Evolutionary conservation across 495 filamentous ascomycete species (phyloP).

Genomic region (Penicillium flavigenum): DNA sequence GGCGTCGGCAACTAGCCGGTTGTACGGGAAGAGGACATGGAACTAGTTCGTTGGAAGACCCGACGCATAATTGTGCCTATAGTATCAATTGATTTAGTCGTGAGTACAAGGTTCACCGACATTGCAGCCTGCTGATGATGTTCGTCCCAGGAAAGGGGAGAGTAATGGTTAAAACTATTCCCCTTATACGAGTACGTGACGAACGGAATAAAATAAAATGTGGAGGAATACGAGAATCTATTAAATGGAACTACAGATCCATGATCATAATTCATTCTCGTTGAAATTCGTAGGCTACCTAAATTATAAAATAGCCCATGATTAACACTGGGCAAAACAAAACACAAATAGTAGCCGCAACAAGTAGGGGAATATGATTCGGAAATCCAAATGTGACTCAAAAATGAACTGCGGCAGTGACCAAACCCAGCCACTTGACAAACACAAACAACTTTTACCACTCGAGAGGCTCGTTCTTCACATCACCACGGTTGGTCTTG

Average conservation of each 20-base stretch:
- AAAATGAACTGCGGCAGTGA: constrained; percentile 10
- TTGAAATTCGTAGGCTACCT: constrained; percentile 25
- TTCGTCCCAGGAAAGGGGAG: too few relatives aligned
- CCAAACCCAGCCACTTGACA: constrained; percentile 13
- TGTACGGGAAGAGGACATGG: too few relatives aligned
- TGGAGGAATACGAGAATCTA: neutral
- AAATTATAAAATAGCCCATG: constrained; percentile 19
- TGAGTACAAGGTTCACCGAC: too few relatives aligned
- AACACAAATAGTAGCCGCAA: constrained; percentile 12
- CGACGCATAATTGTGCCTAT: too few relatives aligned
- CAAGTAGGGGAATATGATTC: constrained; percentile 28
- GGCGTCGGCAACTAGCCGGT: too few relatives aligned
- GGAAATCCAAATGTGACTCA: constrained; percentile 14
- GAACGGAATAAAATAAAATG: too few relatives aligned
- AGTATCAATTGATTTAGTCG: too few relatives aligned
- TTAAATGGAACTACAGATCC: constrained; percentile 1
- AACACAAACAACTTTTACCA: constrained; percentile 60
- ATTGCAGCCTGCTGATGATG: too few relatives aligned
- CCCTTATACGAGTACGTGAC: too few relatives aligned
- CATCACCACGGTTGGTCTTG: constrained; percentile 86
- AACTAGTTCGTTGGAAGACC: too few relatives aligned
- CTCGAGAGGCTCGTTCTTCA: constrained; percentile 81
- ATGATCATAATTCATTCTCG: constrained; percentile 31
- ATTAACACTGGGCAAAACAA: constrained; percentile 15
- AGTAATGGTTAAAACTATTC: too few relatives aligned